These are phyloP conservation scores for Spathaspora arborariae DNA, from an alignment of 805 yeast genomes.

Conservation along the genomic window DNA sequence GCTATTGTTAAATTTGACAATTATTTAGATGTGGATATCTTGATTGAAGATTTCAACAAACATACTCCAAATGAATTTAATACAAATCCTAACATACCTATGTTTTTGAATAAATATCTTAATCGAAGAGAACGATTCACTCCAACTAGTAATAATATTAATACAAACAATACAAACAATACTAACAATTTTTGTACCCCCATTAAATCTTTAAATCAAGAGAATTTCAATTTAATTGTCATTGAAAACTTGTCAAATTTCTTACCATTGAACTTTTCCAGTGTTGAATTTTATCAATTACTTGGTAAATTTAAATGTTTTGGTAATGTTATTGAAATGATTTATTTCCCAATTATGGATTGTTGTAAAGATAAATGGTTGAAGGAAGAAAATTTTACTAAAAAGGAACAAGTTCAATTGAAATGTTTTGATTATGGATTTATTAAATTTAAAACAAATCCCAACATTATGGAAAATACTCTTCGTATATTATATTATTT, in stretches of 20 bases:
- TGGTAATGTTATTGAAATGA: conserved; percentile 44
- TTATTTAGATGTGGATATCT: conserved; percentile 30
- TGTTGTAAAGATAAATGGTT: conserved; percentile 2
- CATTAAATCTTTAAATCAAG: conserved; percentile 5
- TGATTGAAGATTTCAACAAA: conserved; percentile 16
- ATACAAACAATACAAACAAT: not conserved
- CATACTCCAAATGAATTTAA: conserved; percentile 22
- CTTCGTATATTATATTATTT: conserved; percentile 46
- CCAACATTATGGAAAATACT: conserved; percentile 42
- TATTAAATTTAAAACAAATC: conserved; percentile 36
- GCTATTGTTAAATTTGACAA: conserved; percentile 31
- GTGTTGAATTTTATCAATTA: conserved; percentile 32
- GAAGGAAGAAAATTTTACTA: conserved; percentile 17
- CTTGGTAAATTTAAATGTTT: conserved; percentile 40
- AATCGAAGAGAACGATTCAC: conserved; percentile 57
- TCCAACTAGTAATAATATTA: not conserved
- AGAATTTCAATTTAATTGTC: conserved; percentile 10
- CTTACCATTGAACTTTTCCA: conserved; percentile 43
- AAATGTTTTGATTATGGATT: conserved; percentile 47
- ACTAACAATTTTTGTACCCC: not conserved
- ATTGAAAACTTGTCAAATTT: conserved; percentile 49
- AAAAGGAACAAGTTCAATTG: conserved; percentile 15
- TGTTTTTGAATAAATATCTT: conserved; percentile 61
- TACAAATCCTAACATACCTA: conserved; percentile 21
- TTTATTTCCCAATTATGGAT: conserved; percentile 44